Percentiles rank a stretch among this genome's conserved stretches.
These are phyloP conservation scores for Entelexis sorbosivorans DNA, from an alignment of 1,139 yeast genomes.

Conservation along the genomic window DNA sequence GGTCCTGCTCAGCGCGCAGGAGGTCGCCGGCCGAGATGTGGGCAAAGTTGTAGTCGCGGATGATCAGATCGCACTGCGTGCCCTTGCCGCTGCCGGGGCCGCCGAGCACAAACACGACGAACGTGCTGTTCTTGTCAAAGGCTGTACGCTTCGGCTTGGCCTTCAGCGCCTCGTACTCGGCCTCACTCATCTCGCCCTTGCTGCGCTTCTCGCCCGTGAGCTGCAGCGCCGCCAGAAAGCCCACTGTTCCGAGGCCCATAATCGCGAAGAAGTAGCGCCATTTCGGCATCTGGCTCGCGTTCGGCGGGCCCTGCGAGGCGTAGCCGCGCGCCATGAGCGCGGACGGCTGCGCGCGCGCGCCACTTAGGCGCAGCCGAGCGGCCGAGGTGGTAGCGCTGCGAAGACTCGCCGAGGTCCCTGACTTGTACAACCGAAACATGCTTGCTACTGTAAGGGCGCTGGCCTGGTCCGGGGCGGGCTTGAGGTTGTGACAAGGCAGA, in stretches of 20 bases:
- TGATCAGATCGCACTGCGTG: slow-evolving; percentile 83
- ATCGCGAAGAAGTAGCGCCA: slow-evolving; percentile 29
- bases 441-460: not conserved
- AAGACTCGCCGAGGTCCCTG: not conserved
- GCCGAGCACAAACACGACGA: slow-evolving; percentile 71
- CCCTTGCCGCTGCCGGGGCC: slow-evolving; percentile 95
- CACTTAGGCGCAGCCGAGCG: not conserved
- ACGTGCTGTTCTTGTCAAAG: slow-evolving; percentile 46
- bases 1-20: slow-evolving; percentile 77
- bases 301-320: not conserved
- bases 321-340: not conserved
- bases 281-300: slow-evolving; percentile 25
- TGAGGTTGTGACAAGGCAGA: not conserved
- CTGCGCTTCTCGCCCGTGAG: slow-evolving; percentile 37
- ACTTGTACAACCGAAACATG: not conserved
- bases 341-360: not conserved
- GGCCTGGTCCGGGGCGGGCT: not conserved
- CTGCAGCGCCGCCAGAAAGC: slow-evolving; percentile 39
- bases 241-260: slow-evolving; percentile 34
- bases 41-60: slow-evolving; percentile 65
- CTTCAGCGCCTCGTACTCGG: slow-evolving; percentile 45
- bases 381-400: not conserved
- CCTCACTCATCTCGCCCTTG: slow-evolving; percentile 45
- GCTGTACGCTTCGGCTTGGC: slow-evolving; percentile 32
- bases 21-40: slow-evolving; percentile 94